Percentiles rank a stretch among this genome's conserved stretches.
phyloP scores from a whole-genome alignment of 2,329 filamentous ascomycete species.

The Didymella sp. region DNA sequence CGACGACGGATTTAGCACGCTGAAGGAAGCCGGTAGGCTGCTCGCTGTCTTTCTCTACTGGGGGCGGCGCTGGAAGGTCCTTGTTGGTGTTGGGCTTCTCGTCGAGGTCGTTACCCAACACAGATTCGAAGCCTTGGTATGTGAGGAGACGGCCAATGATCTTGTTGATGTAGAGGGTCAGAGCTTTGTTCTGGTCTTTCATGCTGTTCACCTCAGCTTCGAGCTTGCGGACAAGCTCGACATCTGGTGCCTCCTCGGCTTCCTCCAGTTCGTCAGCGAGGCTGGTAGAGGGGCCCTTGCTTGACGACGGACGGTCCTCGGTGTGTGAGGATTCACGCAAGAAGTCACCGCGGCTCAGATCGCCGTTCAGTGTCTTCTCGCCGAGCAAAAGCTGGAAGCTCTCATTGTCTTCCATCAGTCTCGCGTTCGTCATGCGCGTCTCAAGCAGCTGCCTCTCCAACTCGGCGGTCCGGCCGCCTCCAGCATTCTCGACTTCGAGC shows the following conservation, averaged over 20 bases:
- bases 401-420: constrained; percentile 98
- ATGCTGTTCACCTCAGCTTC: constrained; percentile 80
- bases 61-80: constrained; percentile 74
- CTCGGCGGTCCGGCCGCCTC: constrained; percentile 84
- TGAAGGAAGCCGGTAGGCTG: constrained; percentile 59
- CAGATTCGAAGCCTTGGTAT: constrained; percentile 93
- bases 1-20: constrained; percentile 66
- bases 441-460: constrained; percentile 92
- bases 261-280: constrained; percentile 85
- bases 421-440: constrained; percentile 91
- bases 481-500: constrained; percentile 91
- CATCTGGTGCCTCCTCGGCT: constrained; percentile 59
- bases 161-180: constrained; percentile 98
- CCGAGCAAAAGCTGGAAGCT: constrained; percentile 94
- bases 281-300: constrained; percentile 47
- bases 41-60: constrained; percentile 53
- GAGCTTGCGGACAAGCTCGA: constrained; percentile 64
- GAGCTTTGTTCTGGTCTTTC: constrained; percentile 95
- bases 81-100: constrained; percentile 69
- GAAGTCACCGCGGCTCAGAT: constrained; percentile 84
- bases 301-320: constrained; percentile 43
- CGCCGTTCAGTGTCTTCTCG: constrained; percentile 93
- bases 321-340: constrained; percentile 60
- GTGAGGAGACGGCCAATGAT: constrained; percentile 95
- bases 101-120: constrained; percentile 77